Base-by-base conservation (phyloP, 1,284 basidiomycete species). In the Neotropicomus parvogracilis region DNA sequence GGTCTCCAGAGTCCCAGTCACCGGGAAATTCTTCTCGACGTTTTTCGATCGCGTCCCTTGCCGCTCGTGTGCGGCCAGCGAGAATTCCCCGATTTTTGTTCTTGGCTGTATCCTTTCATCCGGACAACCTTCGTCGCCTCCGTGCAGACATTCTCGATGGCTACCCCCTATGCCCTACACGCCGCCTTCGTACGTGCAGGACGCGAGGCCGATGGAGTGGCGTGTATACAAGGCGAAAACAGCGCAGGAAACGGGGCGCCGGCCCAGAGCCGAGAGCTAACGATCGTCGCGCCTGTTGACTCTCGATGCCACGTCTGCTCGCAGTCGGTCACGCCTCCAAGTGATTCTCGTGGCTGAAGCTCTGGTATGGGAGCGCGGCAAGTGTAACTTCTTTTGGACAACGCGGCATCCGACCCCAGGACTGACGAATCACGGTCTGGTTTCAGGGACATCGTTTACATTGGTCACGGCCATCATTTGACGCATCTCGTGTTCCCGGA, bases 111-210 rank as follows among this genome's bases (percentile, higher is more conserved):
- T n/a, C 17, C 27, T 47, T 26, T 37, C 31, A n/a, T 27, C 38
- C 33, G 35, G 35, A 36, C 31, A 20, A 17, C n/a, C 33, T 42
- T 43, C 39, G 42, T 16, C 11, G 31, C 48, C 55, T 46, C 36
- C 40, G 52, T 36, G 44, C 26, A 13, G 44, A 34, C 14, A 17
- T 19, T 21, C 56, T 47, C 38, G 28, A 44, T 46, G 38, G 20
- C 14, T 36, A 11, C 43, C 40, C 42, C 39, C 43, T 6, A 46
- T 54, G 36, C n/a, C n/a, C n/a, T n/a, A 50, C 59, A 61, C 41
- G 50, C 49, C 48, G 31, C 46, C 40, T 57, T 14, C 57, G 8
- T 24, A 24, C 24, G 8, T 8, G 34, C 44, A 32, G 41, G 44
- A 42, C 24, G 44, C 33, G 32, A 39, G 36, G 33, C 39, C 41